These are phyloP conservation scores for Trichomonascaceae sp. DNA, from an alignment of 1,139 yeast genomes.

Conservation along the genomic window DNA sequence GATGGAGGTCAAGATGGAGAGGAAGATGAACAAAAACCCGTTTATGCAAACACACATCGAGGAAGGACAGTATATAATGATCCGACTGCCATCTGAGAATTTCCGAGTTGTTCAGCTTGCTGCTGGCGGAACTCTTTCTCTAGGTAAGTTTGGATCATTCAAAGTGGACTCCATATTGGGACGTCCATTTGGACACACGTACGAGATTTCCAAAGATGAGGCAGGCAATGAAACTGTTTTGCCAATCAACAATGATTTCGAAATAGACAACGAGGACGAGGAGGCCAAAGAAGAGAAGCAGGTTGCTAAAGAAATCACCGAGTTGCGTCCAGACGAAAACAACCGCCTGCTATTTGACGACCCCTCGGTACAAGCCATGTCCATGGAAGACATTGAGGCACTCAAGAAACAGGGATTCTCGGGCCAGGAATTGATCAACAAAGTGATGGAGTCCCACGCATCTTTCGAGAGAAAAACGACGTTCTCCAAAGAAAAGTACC, in stretches of 20 bases:
- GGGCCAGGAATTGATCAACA: slow-evolving; percentile 74
- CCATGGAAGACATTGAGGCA: slow-evolving; percentile 65
- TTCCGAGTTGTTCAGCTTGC: slow-evolving; percentile 55
- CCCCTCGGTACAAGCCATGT: slow-evolving; percentile 57
- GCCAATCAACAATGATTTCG: slow-evolving; percentile 16
- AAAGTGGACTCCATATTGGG: slow-evolving; percentile 65
- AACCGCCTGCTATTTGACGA: slow-evolving; percentile 72
- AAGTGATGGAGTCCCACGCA: slow-evolving; percentile 69
- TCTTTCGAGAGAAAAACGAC: slow-evolving; percentile 83
- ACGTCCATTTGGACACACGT: slow-evolving; percentile 75
- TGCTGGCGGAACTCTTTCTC: slow-evolving; percentile 44
- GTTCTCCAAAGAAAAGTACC: slow-evolving; percentile 82
- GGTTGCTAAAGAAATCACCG: slow-evolving; percentile 15
- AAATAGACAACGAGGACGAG: slow-evolving; percentile 17
- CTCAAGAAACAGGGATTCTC: slow-evolving; percentile 46
- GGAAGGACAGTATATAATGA: slow-evolving; percentile 45
- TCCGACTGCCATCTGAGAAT: slow-evolving; percentile 72
- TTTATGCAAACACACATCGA: slow-evolving; percentile 26
- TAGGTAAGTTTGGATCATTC: slow-evolving; percentile 90
- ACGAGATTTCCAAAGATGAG: slow-evolving; percentile 68
- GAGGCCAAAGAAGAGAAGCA: slow-evolving; percentile 13
- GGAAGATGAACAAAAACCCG: too few relatives aligned
- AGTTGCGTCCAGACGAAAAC: slow-evolving; percentile 28
- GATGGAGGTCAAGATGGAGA: too few relatives aligned
- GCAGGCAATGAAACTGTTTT: slow-evolving; percentile 13